These are phyloP conservation scores for Neurospora sp. DNA, from an alignment of 495 filamentous ascomycete species.

Conservation along the genomic window DNA sequence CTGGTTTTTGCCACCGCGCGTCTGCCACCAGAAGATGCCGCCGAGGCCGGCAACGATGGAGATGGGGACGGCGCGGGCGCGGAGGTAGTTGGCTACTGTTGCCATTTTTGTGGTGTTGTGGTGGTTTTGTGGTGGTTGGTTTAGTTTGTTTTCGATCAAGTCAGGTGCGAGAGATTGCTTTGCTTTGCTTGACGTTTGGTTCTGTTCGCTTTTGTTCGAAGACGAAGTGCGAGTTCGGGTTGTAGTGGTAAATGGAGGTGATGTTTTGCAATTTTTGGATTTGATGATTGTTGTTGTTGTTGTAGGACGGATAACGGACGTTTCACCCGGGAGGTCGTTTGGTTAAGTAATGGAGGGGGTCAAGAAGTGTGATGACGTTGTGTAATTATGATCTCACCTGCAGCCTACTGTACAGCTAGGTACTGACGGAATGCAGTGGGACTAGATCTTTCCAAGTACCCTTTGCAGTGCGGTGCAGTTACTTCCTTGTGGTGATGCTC, in stretches of 20 bases:
- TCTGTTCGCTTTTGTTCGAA: not conserved
- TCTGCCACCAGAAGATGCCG: slow-evolving; percentile 12
- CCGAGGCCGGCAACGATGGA: slow-evolving; percentile 6
- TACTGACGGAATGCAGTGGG: not conserved
- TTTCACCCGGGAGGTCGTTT: not conserved
- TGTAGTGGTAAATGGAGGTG: not conserved
- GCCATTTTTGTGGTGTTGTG: not conserved
- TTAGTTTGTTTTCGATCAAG: not conserved
- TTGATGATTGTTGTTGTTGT: not conserved
- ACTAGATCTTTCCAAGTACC: not conserved
- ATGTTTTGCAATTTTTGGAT: not conserved
- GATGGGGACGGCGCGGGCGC: slow-evolving; percentile 11
- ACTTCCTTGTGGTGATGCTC: not conserved
- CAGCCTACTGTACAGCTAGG: not conserved
- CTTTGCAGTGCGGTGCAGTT: not conserved
- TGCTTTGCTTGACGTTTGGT: not conserved
- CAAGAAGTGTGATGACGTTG: not conserved
- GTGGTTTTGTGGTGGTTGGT: not conserved
- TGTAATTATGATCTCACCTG: not conserved
- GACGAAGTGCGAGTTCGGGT: not conserved
- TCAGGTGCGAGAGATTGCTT: not conserved
- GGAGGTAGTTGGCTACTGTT: slow-evolving; percentile 6
- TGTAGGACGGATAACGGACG: not conserved
- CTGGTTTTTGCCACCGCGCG: slow-evolving; percentile 15
- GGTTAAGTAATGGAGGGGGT: not conserved